Evolutionary conservation across 345 rosid genomes (phyloP).

Genomic region (Dimocarpus longan): DNA sequence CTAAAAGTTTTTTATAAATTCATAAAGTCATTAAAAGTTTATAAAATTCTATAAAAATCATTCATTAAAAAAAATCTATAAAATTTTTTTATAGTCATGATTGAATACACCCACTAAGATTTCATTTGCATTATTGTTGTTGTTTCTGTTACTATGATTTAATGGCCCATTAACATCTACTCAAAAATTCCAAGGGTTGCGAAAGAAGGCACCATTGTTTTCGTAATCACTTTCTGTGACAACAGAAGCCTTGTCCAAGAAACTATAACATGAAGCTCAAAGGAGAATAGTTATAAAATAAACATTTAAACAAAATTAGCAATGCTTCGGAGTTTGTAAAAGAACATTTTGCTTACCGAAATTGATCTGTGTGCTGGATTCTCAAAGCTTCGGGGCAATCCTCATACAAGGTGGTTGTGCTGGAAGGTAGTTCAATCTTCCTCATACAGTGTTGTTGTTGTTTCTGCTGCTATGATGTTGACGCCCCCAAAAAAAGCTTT

Average conservation of each 20-base stretch:
- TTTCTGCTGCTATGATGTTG: too few relatives aligned
- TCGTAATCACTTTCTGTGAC: constrained; percentile 38
- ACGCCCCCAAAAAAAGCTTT: too few relatives aligned
- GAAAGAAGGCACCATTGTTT: constrained; percentile 17
- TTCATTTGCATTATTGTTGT: too few relatives aligned
- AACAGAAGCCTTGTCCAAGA: constrained; percentile 64
- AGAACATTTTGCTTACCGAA: constrained; percentile 40
- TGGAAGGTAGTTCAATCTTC: constrained; percentile 48
- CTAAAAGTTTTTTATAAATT: too few relatives aligned
- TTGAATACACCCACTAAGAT: too few relatives aligned
- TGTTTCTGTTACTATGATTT: too few relatives aligned
- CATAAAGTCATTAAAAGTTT: too few relatives aligned
- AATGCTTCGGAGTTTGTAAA: background rate
- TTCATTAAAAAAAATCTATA: too few relatives aligned
- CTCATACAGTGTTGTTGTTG: constrained; percentile 19
- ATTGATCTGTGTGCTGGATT: constrained; percentile 60
- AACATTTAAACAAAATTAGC: background rate
- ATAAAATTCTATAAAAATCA: too few relatives aligned
- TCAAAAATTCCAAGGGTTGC: constrained; percentile 55
- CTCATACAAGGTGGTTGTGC: constrained; percentile 51
- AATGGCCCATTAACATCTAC: too few relatives aligned
- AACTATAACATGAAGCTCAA: constrained; percentile 30
- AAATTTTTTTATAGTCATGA: too few relatives aligned
- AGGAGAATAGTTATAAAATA: background rate
- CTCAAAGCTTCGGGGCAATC: constrained; percentile 43